A percentile compares a stretch with the other conserved stretches of the same genome.
phyloP scores from a whole-genome alignment of 1,284 basidiomycete genomes.

The Meripilus lineatus region DNA sequence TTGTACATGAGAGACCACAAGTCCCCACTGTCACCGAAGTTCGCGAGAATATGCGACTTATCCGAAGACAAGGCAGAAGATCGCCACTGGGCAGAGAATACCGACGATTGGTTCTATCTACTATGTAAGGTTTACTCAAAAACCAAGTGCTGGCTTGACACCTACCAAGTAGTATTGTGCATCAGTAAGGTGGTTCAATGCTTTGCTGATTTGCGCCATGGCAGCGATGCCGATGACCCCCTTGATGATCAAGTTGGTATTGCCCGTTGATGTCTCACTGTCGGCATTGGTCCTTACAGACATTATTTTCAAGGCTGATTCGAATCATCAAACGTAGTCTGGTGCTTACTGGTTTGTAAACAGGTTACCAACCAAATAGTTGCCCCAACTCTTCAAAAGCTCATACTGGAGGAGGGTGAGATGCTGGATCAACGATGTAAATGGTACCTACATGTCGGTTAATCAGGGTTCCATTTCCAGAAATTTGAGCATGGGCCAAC shows the following conservation, averaged over 20 bases:
- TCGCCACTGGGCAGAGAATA: constrained; percentile 12
- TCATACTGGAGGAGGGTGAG: constrained; percentile 30
- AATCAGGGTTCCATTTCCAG: constrained; percentile 49
- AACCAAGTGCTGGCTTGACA: no score
- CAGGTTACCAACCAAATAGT: constrained; percentile 58
- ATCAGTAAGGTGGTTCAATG: constrained; percentile 17
- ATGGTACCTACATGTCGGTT: constrained; percentile 40
- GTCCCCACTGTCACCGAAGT: constrained; percentile 39
- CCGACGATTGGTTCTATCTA: not conserved
- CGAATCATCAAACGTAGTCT: constrained; percentile 14
- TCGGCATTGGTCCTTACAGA: not conserved
- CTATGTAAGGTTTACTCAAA: not conserved
- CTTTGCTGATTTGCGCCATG: constrained; percentile 5
- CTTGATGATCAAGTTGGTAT: constrained; percentile 74
- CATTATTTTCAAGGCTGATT: no score
- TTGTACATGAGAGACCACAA: constrained; percentile 63
- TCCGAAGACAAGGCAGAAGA: constrained; percentile 30
- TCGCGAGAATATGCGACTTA: constrained; percentile 30
- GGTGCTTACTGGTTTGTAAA: constrained; percentile 47
- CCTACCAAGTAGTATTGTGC: not conserved
- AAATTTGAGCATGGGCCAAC: constrained; percentile 58
- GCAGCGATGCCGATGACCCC: constrained; percentile 9
- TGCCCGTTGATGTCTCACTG: no score
- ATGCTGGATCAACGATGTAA: not conserved
- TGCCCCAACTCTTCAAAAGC: constrained; percentile 63